Evolutionary conservation across 1,139 yeast genomes (phyloP).

Genomic region (Protomyces gravidus): DNA sequence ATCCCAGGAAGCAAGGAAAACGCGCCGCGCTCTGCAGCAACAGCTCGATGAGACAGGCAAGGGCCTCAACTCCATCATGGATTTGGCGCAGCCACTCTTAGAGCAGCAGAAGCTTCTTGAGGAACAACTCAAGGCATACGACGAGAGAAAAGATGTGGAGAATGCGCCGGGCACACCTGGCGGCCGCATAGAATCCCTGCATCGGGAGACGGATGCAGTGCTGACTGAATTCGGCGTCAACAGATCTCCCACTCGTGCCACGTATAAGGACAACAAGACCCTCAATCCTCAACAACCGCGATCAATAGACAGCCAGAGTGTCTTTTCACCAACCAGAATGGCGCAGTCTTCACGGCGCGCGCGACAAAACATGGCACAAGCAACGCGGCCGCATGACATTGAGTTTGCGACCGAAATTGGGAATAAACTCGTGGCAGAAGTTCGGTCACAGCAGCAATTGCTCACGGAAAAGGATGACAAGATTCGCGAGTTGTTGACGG

Average conservation of each 20-base stretch:
- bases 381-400: slow-evolving; percentile 49
- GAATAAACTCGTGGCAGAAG: slow-evolving; percentile 71
- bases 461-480: slow-evolving; percentile 48
- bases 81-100: slow-evolving; percentile 12
- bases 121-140: not conserved
- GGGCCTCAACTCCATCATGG: slow-evolving; percentile 4
- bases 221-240: not conserved
- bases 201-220: not conserved
- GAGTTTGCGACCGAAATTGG: slow-evolving; percentile 78
- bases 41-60: not conserved
- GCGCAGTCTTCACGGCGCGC: slow-evolving; percentile 2
- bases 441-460: slow-evolving; percentile 63
- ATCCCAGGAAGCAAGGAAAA: not conserved
- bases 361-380: not conserved
- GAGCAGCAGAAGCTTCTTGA: not conserved
- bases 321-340: not conserved
- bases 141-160: not conserved
- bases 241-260: not conserved
- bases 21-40: slow-evolving; percentile 3
- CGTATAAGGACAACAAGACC: not conserved
- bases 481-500: slow-evolving; percentile 45
- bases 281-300: not conserved
- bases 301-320: not conserved
- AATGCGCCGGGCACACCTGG: not conserved
- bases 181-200: not conserved